Evolutionary conservation across 192 early-diverging fungal species (phyloP).

Genomic region (Nowakowskiella sp.): DNA sequence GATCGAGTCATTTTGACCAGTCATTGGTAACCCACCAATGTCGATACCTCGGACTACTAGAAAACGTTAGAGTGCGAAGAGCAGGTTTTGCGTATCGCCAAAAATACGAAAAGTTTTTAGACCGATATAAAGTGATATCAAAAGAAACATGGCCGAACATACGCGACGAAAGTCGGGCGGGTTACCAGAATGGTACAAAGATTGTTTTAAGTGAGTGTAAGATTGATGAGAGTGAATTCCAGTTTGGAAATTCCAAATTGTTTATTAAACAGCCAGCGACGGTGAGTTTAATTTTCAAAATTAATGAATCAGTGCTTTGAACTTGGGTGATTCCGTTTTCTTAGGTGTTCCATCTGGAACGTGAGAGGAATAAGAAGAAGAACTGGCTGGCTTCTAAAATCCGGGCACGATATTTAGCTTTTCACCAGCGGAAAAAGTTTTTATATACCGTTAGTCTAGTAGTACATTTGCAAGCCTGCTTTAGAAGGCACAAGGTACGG

Average conservation of each 20-base stretch:
- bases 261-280: conserved; percentile 85
- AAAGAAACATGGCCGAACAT: conserved; percentile 69
- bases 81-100: conserved; percentile 82
- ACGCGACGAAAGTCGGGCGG: conserved; percentile 3
- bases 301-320: conserved; percentile 5
- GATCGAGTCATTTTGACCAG: conserved; percentile 68
- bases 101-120: conserved; percentile 66
- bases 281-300: not conserved
- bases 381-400: not conserved
- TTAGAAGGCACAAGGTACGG: not conserved
- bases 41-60: conserved; percentile 78
- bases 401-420: not conserved
- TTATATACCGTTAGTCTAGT: not conserved
- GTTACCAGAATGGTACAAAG: conserved; percentile 39
- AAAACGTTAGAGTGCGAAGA: conserved; percentile 80
- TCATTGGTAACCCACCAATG: conserved; percentile 80
- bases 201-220: conserved; percentile 66
- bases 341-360: conserved; percentile 63
- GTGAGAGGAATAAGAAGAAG: conserved; percentile 35
- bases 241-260: conserved; percentile 80
- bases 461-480: not conserved
- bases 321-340: not conserved
- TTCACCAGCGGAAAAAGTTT: not conserved
- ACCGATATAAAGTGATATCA: conserved; percentile 31
- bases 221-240: conserved; percentile 68